A percentile compares a stretch with the other conserved stretches of the same genome.
phyloP scores from a whole-genome alignment of 345 rosid genomes.

The Arabidopsis arenosa region DNA sequence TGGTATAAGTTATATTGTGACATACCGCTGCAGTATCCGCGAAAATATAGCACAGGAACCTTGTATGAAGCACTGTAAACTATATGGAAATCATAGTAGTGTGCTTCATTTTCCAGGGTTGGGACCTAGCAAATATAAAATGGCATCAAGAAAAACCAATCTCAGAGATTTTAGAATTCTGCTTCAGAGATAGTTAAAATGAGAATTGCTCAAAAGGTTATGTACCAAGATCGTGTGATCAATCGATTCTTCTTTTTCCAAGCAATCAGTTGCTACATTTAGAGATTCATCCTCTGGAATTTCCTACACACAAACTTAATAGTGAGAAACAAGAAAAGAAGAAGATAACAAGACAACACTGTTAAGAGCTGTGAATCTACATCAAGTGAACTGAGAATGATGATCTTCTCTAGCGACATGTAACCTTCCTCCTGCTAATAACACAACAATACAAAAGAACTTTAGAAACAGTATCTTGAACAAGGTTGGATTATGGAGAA shows the following conservation, averaged over 20 bases:
- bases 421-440: conserved; percentile 54
- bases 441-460: neutral
- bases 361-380: conserved; percentile 33
- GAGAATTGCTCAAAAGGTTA: neutral
- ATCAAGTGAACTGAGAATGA: conserved; percentile 51
- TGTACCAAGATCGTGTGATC: conserved; percentile 71
- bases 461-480: neutral
- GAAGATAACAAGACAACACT: neutral
- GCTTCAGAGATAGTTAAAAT: neutral
- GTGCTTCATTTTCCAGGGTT: conserved; percentile 50
- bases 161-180: conserved; percentile 17
- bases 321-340: conserved; percentile 8
- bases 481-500: neutral
- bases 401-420: conserved; percentile 64
- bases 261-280: conserved; percentile 43
- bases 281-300: conserved; percentile 30
- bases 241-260: conserved; percentile 45
- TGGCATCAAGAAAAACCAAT: neutral
- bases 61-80: conserved; percentile 71
- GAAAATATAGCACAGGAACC: conserved; percentile 85
- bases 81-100: conserved; percentile 75
- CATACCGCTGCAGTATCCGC: conserved; percentile 62
- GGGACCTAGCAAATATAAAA: conserved; percentile 51
- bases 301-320: conserved; percentile 34
- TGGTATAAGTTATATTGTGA: neutral